Conservation (phyloP, 768 basidiomycete genomes). For the Panaeolus papilionaceus region DNA sequence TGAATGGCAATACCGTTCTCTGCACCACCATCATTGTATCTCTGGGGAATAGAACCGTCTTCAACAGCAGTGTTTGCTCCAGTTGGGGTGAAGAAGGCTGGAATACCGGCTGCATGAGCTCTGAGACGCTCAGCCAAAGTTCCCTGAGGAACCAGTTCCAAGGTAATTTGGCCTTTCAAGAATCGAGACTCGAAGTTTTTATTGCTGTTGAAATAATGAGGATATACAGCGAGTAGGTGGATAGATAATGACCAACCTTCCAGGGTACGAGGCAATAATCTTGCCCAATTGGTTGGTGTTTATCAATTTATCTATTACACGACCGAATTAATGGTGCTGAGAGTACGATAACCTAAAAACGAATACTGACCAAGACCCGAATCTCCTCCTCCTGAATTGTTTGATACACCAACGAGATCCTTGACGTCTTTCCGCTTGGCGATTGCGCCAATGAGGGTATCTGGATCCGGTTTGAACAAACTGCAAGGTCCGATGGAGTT, state of each 20-base stretch:
- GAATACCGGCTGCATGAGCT: conserved; percentile 89
- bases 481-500: conserved; percentile 10
- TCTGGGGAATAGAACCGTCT: conserved; percentile 76
- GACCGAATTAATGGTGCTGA: conserved; percentile 13
- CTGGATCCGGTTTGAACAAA: conserved; percentile 38
- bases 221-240: conserved; percentile 4
- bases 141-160: conserved; percentile 93
- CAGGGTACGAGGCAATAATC: conserved; percentile 90
- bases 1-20: conserved; percentile 70
- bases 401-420: conserved; percentile 83
- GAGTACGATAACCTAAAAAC: not conserved
- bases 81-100: conserved; percentile 93
- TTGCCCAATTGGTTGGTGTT: conserved; percentile 79
- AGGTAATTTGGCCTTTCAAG: conserved; percentile 78
- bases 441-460: conserved; percentile 84
- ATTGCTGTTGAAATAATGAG: conserved; percentile 55
- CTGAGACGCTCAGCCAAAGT: conserved; percentile 89
- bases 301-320: conserved; percentile 68
- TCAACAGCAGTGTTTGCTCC: conserved; percentile 88
- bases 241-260: conserved; percentile 55
- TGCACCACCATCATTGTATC: conserved; percentile 80
- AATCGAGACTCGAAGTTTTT: conserved; percentile 86
- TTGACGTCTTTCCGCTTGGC: conserved; percentile 75
- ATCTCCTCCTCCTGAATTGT: conserved; percentile 81
- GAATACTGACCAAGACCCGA: conserved; percentile 66